A percentile compares a stretch with the other conserved stretches of the same genome.
Evolutionary conservation across 257 asterid species (phyloP).

Genomic region (Solanum bukasovii): DNA sequence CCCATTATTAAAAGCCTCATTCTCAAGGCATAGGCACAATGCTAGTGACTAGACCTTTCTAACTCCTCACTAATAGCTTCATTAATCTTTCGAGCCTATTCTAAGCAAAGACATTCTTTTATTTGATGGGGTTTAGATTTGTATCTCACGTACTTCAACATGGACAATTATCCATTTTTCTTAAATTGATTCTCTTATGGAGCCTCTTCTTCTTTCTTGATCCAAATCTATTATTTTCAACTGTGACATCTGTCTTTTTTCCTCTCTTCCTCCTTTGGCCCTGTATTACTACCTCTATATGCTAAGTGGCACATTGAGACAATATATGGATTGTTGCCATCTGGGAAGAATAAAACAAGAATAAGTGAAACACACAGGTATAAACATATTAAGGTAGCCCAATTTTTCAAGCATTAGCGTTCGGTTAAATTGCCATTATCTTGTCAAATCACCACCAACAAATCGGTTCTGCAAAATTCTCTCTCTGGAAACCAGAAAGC

Average conservation of each 20-base stretch:
- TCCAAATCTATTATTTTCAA: not conserved
- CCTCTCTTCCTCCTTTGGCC: not conserved
- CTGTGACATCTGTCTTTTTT: not conserved
- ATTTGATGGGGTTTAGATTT: not conserved
- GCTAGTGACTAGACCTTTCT: not conserved
- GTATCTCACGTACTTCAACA: not conserved
- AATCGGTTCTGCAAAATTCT: not conserved
- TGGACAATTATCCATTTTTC: not conserved
- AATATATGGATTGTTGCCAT: not conserved
- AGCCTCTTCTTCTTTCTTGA: not conserved
- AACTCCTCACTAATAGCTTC: not conserved
- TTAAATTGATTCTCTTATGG: not conserved
- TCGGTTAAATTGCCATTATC: not conserved
- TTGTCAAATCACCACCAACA: not conserved
- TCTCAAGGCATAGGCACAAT: not conserved
- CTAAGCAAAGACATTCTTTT: not conserved
- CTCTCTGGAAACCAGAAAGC: not conserved
- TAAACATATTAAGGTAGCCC: not conserved
- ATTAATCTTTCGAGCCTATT: not conserved
- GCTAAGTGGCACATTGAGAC: not conserved
- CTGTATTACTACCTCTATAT: not conserved
- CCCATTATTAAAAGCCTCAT: not conserved
- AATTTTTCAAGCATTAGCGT: not conserved
- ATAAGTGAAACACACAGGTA: not conserved
- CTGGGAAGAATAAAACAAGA: not conserved